phyloP scores from a whole-genome alignment of 441 rosid species.

The Pelargonium cotyledonis region DNA sequence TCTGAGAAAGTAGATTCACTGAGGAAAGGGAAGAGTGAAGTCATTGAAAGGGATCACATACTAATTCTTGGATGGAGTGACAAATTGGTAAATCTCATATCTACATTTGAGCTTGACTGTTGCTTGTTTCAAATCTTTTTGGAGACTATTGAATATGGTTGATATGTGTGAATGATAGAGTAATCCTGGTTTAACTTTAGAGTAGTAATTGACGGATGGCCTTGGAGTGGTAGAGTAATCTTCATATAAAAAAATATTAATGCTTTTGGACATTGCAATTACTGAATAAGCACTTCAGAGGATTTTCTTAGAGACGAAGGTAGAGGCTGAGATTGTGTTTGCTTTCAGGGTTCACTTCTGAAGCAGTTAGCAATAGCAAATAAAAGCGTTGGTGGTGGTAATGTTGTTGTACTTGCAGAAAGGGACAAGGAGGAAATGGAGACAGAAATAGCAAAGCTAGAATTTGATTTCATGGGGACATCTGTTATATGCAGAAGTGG shows the following conservation, averaged over 20 bases:
- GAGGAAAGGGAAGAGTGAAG: conserved; percentile 90
- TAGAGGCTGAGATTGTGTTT: conserved; percentile 13
- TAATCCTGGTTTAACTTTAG: background rate
- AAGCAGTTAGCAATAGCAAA: conserved; percentile 94
- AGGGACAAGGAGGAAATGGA: conserved; percentile 97
- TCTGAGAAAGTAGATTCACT: conserved; percentile 92
- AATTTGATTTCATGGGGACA: conserved; percentile 89
- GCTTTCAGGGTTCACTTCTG: conserved; percentile 76
- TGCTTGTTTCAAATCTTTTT: background rate
- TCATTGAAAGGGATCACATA: conserved; percentile 77
- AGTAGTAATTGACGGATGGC: background rate
- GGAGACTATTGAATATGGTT: background rate
- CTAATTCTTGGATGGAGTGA: conserved; percentile 95
- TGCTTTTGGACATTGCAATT: background rate
- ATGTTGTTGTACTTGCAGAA: conserved; percentile 79
- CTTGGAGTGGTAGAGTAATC: background rate
- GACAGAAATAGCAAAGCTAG: conserved; percentile 75
- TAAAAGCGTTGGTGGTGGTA: conserved; percentile 86
- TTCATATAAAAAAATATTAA: background rate
- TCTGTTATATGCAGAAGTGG: conserved; percentile 94
- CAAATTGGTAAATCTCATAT: conserved; percentile 57
- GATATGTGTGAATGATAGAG: background rate
- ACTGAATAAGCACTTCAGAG: background rate
- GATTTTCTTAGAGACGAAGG: background rate
- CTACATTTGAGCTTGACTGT: conserved; percentile 8